phyloP scores from a whole-genome alignment of 305 asterid species.

The Fraxinus velutina region DNA sequence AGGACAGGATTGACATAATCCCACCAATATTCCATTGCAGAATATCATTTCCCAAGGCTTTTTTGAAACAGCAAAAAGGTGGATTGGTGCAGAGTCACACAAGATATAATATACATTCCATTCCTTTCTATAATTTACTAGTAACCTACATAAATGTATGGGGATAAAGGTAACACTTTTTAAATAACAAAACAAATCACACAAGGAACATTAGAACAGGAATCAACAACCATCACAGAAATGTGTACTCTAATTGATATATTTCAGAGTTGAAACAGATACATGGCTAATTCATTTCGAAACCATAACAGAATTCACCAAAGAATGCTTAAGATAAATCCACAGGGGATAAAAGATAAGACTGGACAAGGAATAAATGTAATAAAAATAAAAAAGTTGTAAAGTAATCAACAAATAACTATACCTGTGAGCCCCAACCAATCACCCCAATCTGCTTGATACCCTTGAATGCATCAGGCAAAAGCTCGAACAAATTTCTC shows the following conservation, averaged over 20 bases:
- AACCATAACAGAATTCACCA: background rate
- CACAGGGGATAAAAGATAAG: background rate
- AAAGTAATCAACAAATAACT: background rate
- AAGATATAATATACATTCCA: background rate
- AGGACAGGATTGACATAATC: background rate
- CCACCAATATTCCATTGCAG: background rate
- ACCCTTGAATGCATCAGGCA: slow-evolving; percentile 91
- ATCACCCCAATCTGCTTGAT: slow-evolving; percentile 94
- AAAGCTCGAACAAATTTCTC: slow-evolving; percentile 65
- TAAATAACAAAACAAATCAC: background rate
- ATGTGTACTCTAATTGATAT: background rate
- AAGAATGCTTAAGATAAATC: background rate
- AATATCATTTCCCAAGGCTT: background rate
- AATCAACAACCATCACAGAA: background rate
- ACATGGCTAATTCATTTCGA: background rate
- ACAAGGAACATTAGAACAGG: background rate
- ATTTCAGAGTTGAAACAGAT: background rate
- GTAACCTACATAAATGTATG: background rate
- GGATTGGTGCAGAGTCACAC: background rate
- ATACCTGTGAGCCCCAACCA: slow-evolving; percentile 98
- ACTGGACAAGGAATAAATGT: background rate
- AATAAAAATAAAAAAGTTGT: background rate
- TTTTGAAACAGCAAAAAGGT: background rate
- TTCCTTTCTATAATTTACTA: background rate
- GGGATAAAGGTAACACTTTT: background rate